phyloP scores from a whole-genome alignment of 768 basidiomycete genomes.

The Tricholoma matsutake region DNA sequence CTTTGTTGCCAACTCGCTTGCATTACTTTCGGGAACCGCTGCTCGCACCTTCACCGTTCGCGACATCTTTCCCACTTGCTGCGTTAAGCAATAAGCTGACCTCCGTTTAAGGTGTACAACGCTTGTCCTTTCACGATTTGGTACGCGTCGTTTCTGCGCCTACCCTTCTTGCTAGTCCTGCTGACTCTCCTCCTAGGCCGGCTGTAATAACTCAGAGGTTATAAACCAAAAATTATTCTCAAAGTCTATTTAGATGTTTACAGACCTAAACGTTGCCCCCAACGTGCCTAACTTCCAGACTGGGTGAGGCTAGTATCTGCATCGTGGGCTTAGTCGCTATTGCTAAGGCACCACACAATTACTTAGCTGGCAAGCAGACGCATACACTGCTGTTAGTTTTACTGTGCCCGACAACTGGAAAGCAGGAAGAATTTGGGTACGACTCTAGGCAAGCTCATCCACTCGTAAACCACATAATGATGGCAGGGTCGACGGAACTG shows the following conservation, averaged over 20 bases:
- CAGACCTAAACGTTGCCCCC: slow-evolving; percentile 49
- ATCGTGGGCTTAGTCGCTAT: not conserved
- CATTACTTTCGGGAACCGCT: slow-evolving; percentile 27
- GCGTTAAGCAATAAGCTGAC: not conserved
- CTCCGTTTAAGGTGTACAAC: slow-evolving; percentile 43
- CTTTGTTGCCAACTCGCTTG: slow-evolving; percentile 12
- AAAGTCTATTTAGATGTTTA: slow-evolving; percentile 47
- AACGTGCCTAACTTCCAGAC: slow-evolving; percentile 40
- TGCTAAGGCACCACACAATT: not conserved
- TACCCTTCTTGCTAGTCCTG: not conserved
- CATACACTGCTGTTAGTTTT: slow-evolving; percentile 41
- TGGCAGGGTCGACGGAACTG: slow-evolving; percentile 58
- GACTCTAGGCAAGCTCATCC: not conserved
- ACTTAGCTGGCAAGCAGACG: slow-evolving; percentile 38
- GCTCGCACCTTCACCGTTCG: slow-evolving; percentile 56
- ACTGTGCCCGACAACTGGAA: slow-evolving; percentile 63
- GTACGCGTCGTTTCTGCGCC: slow-evolving; percentile 30
- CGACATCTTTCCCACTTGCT: not conserved
- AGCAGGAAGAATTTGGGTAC: slow-evolving; percentile 59
- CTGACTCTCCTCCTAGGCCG: slow-evolving; percentile 27
- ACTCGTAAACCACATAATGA: not conserved
- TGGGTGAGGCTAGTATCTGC: slow-evolving; percentile 36
- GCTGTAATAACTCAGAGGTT: slow-evolving; percentile 25
- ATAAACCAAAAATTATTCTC: not conserved
- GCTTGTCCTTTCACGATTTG: slow-evolving; percentile 68